Evolutionary conservation across 2,329 filamentous ascomycete genomes (phyloP).

Genomic region (Mycosphaerella sp.): DNA sequence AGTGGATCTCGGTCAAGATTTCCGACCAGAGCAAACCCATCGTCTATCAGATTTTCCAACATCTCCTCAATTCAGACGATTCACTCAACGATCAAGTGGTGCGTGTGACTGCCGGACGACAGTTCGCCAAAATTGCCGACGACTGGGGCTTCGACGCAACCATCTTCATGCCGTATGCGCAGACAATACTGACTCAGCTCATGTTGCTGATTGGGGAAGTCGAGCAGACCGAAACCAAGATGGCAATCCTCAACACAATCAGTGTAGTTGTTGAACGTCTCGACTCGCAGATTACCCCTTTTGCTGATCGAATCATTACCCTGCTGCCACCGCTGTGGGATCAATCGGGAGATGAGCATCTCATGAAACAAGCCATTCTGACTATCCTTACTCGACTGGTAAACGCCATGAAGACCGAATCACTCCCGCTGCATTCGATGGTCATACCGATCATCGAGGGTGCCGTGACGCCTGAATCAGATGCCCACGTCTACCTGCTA

Average conservation of each 20-base stretch:
- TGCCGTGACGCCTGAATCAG: constrained; percentile 69
- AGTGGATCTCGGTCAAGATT: constrained; percentile 80
- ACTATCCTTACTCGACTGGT: constrained; percentile 79
- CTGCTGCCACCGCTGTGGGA: constrained; percentile 80
- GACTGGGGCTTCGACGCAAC: constrained; percentile 75
- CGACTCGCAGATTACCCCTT: constrained; percentile 62
- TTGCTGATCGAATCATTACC: constrained; percentile 73
- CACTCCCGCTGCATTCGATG: constrained; percentile 68
- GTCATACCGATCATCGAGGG: constrained; percentile 78
- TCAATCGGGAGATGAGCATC: constrained; percentile 74
- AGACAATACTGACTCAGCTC: constrained; percentile 64
- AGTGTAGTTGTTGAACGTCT: constrained; percentile 73
- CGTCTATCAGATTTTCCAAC: constrained; percentile 83
- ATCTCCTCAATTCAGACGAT: constrained; percentile 73
- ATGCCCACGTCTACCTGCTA: constrained; percentile 71
- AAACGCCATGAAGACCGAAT: constrained; percentile 74
- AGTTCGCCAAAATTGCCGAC: constrained; percentile 73
- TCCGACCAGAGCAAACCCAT: constrained; percentile 61
- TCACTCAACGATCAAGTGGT: constrained; percentile 84
- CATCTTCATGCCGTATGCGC: constrained; percentile 69
- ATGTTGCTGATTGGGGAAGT: constrained; percentile 74
- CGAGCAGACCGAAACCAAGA: constrained; percentile 78
- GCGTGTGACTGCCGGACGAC: constrained; percentile 79
- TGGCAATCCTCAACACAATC: constrained; percentile 82
- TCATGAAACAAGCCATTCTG: constrained; percentile 91